These are phyloP conservation scores for Phlegmacium glaucopus DNA, from an alignment of 768 basidiomycete genomes.

Conservation along the genomic window DNA sequence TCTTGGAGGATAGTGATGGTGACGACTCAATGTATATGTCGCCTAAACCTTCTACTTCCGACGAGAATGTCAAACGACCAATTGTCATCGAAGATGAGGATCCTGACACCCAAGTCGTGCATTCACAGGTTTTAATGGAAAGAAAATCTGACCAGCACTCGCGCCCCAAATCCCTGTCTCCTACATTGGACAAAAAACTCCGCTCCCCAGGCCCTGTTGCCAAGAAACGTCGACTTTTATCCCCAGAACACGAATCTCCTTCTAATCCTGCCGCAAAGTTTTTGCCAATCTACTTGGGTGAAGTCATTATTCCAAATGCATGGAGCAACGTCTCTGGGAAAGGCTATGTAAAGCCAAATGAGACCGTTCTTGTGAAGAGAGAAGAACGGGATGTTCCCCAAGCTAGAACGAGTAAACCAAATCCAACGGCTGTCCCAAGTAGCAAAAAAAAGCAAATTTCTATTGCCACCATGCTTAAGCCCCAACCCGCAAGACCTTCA, in stretches of 20 bases:
- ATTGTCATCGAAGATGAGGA: constrained; percentile 23
- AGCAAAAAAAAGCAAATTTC: constrained; percentile 58
- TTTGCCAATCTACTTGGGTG: constrained; percentile 57
- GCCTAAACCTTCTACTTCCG: background rate
- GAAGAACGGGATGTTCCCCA: constrained; percentile 41
- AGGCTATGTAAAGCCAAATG: constrained; percentile 65
- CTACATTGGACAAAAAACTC: background rate
- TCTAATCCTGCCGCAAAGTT: constrained; percentile 5
- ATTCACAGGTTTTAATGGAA: background rate
- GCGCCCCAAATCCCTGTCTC: background rate
- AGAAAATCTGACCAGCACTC: background rate
- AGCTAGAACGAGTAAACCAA: constrained; percentile 22
- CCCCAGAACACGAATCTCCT: constrained; percentile 14
- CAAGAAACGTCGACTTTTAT: constrained; percentile 53
- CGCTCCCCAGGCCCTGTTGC: constrained; percentile 11
- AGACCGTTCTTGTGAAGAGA: constrained; percentile 55
- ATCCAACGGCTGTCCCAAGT: constrained; percentile 19
- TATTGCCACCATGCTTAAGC: constrained; percentile 63
- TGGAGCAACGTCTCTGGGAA: constrained; percentile 78
- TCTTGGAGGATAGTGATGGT: constrained; percentile 34
- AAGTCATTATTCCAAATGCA: constrained; percentile 65
- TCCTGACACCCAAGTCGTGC: constrained; percentile 28
- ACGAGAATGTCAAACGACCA: constrained; percentile 3
- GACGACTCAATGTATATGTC: constrained; percentile 17
- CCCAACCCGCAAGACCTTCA: constrained; percentile 43